phyloP scores from a whole-genome alignment of 2,329 filamentous ascomycete species.

The Aspergillus carbonarius region DNA sequence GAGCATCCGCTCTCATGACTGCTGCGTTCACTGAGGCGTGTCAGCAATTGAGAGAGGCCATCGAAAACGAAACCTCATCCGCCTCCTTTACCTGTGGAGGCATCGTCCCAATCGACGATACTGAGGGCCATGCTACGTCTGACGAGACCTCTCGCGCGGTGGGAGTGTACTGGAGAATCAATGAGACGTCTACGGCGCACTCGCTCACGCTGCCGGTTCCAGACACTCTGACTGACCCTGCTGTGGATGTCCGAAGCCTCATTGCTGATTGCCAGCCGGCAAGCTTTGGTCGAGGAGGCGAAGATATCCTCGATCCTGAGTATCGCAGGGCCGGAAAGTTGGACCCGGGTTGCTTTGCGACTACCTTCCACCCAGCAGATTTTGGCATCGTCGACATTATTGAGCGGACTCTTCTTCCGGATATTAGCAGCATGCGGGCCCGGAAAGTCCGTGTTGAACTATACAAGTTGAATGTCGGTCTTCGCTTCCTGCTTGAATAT shows the following conservation, averaged over 20 bases:
- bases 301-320: slow-evolving; percentile 52
- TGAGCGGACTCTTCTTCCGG: slow-evolving; percentile 48
- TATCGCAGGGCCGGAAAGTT: slow-evolving; percentile 57
- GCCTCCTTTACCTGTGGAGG: neutral
- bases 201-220: neutral
- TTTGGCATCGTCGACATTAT: slow-evolving; percentile 54
- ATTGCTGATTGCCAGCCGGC: slow-evolving; percentile 44
- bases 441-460: slow-evolving; percentile 52
- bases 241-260: slow-evolving; percentile 16
- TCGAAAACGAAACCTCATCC: neutral
- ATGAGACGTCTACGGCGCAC: neutral
- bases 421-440: slow-evolving; percentile 17
- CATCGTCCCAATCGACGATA: neutral
- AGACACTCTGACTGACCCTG: too few relatives aligned
- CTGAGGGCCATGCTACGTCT: neutral
- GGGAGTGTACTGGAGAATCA: neutral
- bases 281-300: slow-evolving; percentile 47
- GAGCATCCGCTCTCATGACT: too few relatives aligned
- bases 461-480: slow-evolving; percentile 56
- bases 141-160: neutral
- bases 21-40: neutral
- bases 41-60: neutral
- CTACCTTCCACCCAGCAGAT: slow-evolving; percentile 53
- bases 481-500: neutral
- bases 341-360: slow-evolving; percentile 48